Percentiles rank a stretch among this genome's conserved stretches.
Evolutionary conservation across 495 filamentous ascomycete genomes (phyloP).

Genomic region (Rusavskia elegans): DNA sequence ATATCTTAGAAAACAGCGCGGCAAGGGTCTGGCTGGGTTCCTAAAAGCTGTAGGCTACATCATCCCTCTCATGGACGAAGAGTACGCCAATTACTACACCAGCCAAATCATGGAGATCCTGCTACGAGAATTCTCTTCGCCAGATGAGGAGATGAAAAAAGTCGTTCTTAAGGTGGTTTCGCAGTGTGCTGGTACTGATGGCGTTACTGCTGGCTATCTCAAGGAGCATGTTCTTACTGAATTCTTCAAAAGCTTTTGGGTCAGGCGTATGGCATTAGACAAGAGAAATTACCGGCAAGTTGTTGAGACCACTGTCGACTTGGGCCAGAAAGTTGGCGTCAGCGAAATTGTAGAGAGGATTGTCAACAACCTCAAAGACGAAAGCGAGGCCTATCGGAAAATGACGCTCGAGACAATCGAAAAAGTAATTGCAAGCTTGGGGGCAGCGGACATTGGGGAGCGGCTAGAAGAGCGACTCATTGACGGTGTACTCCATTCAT

Average conservation of each 20-base stretch:
- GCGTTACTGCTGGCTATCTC: slow-evolving; percentile 85
- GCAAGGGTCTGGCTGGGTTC: slow-evolving; percentile 90
- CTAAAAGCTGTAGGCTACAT: slow-evolving; percentile 97
- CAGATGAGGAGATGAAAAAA: slow-evolving; percentile 99
- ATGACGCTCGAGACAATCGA: slow-evolving; percentile 98
- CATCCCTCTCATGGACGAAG: slow-evolving; percentile 98
- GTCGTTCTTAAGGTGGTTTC: slow-evolving; percentile 94
- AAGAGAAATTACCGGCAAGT: slow-evolving; percentile 95
- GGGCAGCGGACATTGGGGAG: slow-evolving; percentile 86
- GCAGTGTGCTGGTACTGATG: slow-evolving; percentile 88
- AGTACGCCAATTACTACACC: slow-evolving; percentile 98
- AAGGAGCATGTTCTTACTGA: slow-evolving; percentile 90
- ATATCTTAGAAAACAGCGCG: slow-evolving; percentile 60
- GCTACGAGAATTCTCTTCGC: slow-evolving; percentile 85
- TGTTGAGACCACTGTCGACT: slow-evolving; percentile 93
- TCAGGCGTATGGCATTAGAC: slow-evolving; percentile 88
- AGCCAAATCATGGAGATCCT: slow-evolving; percentile 98
- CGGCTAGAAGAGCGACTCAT: slow-evolving; percentile 83
- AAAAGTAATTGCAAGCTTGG: slow-evolving; percentile 82
- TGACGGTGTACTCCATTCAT: slow-evolving; percentile 90
- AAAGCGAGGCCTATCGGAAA: slow-evolving; percentile 94
- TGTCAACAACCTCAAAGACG: slow-evolving; percentile 91
- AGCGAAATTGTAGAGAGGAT: slow-evolving; percentile 89
- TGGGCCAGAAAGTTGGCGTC: slow-evolving; percentile 91
- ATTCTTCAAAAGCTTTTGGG: slow-evolving; percentile 99